Evolutionary conservation across 768 basidiomycete species (phyloP), one percentile per base, ranked within the genome.

Genomic region (Roridomyces roridus): DNA sequence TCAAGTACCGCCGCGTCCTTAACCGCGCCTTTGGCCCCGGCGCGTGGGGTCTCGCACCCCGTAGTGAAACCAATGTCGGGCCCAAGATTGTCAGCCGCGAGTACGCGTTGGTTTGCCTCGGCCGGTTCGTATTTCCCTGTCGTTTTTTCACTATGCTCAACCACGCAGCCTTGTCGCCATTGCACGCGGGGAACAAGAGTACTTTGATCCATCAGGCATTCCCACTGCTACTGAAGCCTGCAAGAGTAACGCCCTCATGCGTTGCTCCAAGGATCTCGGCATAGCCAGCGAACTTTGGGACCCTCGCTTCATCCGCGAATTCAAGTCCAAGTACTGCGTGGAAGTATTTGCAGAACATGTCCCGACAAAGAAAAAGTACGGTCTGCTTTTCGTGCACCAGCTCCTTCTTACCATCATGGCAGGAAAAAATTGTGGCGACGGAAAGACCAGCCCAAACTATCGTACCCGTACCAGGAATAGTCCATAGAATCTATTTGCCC

Each of bases 211-310:
- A 7, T 81, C 83, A 0, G 94, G 94, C 14, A 86, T 98, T 46
- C 85, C 96, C 2, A 98, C 96, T 0, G 96, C 96, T 0, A 92
- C 91, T 0, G 96, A 98, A 70, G 94, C 89, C 0, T 93, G 91
- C 77, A 98, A 98, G 74, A 94, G 92, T 68, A 98, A 98, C 61
- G 96, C 96, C 0, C 78, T 98, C 26, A 97, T 98, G 96, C 80
- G 96, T 28, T 98, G 96, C 72, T 95, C 93, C 77, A 98, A 98
- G 69, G 96, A 98, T 68, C 76, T 98, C 36, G 96, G 96, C 11
- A 82, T 98, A 63, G 96, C 96, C 0, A 95, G 94, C 71, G 96
- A 98, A 74, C 85, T 98, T 21, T 98, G 96, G 95, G 96, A 98
- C 68, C 96, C 96, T 23, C 87, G 91, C 0, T 98, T 96, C 74